Evolutionary conservation across 2,329 filamentous ascomycete species (phyloP), one percentile per base, ranked within the genome.

Genomic region (Elsinoe australis): DNA sequence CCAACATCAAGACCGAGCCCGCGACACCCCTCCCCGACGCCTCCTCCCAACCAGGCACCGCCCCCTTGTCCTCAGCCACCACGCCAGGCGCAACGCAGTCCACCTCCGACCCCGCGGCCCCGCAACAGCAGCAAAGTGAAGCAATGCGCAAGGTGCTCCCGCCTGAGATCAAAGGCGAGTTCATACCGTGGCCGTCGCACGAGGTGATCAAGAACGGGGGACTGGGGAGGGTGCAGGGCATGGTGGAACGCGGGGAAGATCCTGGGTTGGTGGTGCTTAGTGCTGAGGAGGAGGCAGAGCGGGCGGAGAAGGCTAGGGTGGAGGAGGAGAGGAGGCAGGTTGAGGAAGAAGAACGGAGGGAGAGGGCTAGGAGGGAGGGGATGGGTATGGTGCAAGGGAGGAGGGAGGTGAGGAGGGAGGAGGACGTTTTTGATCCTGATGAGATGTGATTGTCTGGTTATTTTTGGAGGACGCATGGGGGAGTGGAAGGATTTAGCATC

Each of bases 101-200:
- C 56, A 56, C 74, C 36, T 80, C 83, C 57, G 75, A 78, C 0
- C 64, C 74, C 14, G 72, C 72, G 6, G 26, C 26, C 6, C 26
- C 26, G 26, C 12, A 6, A 29, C n/a, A n/a, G n/a, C n/a, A n/a
- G n/a, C 72, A 75, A 7, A 69, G 66, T 19, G 45, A 38, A 9
- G 22, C 45, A 6, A 10, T 39, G 17, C 18, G 32, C 17, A 35
- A 33, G 10, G 45, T 48, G 19, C 45, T 48, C 24, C 45, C 45
- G 8, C 45, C 45, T 4, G 32, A 38, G 12, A 33, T 38, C 4
- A 48, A 39, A 39, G 45, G 45, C 35, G 60, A 74, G 29, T 94
- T 88, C 67, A 74, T 80, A 38, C 86, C 87, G 1, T 94, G 86
- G 86, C 86, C 86, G 0, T 71, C 71, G 21, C 80, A 86, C 53